These are phyloP conservation scores for Viridothelium virens DNA, from an alignment of 495 filamentous ascomycete genomes.

Conservation along the genomic window DNA sequence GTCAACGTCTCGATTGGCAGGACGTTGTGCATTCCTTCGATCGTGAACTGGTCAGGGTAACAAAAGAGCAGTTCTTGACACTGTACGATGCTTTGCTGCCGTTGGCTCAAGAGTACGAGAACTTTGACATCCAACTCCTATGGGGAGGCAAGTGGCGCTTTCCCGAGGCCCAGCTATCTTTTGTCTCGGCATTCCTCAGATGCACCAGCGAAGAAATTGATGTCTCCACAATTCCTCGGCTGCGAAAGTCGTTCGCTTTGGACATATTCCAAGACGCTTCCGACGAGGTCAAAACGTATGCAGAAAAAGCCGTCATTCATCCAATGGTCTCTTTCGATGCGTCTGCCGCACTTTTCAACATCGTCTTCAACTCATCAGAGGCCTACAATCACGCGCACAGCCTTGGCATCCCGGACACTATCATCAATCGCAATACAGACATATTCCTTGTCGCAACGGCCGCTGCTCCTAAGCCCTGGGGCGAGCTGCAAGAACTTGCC, in stretches of 20 bases:
- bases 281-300: slow-evolving; percentile 59
- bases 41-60: slow-evolving; percentile 64
- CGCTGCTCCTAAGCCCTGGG: slow-evolving; percentile 59
- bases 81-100: slow-evolving; percentile 69
- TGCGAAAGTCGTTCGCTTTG: slow-evolving; percentile 66
- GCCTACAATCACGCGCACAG: slow-evolving; percentile 35
- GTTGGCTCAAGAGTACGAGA: slow-evolving; percentile 53
- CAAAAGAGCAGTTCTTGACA: slow-evolving; percentile 67
- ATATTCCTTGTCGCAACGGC: slow-evolving; percentile 75
- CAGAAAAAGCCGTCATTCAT: slow-evolving; percentile 67
- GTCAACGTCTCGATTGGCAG: slow-evolving; percentile 67
- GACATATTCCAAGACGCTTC: slow-evolving; percentile 69
- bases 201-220: slow-evolving; percentile 66
- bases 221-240: slow-evolving; percentile 68
- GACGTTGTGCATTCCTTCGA: slow-evolving; percentile 77
- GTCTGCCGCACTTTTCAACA: slow-evolving; percentile 52
- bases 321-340: slow-evolving; percentile 85
- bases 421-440: slow-evolving; percentile 60
- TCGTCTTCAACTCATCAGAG: slow-evolving; percentile 42
- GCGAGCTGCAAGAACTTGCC: slow-evolving; percentile 52
- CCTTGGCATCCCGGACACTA: slow-evolving; percentile 48
- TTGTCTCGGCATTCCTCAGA: slow-evolving; percentile 72
- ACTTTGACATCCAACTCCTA: slow-evolving; percentile 68
- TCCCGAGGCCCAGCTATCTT: slow-evolving; percentile 77
- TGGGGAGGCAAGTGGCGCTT: slow-evolving; percentile 91